A percentile compares a stretch with the other conserved stretches of the same genome.
Evolutionary conservation across 164 flowering plant species (phyloP).

Genomic region (Houttuynia cordata): DNA sequence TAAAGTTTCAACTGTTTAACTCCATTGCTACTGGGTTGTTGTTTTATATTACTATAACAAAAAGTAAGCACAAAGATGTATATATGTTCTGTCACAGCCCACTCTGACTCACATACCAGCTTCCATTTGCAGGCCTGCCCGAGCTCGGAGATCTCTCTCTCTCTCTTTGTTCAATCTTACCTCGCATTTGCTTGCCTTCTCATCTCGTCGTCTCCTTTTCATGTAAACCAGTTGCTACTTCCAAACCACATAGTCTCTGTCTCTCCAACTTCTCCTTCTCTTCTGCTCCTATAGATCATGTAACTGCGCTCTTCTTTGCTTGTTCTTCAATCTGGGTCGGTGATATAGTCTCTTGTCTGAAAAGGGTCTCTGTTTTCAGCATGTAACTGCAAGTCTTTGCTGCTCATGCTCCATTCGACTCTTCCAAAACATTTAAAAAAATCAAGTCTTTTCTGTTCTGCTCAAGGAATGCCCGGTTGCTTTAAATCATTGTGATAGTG

Average conservation of each 20-base stretch:
- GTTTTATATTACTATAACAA: no score
- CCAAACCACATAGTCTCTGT: background rate
- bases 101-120: background rate
- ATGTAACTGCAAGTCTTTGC: conserved; percentile 20
- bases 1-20: background rate
- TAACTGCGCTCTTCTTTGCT: conserved; percentile 11
- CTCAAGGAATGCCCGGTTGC: conserved; percentile 21
- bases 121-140: background rate
- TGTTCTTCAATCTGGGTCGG: conserved; percentile 1
- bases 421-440: background rate
- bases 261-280: background rate
- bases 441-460: background rate
- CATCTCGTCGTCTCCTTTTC: background rate
- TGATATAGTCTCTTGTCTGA: conserved; percentile 3
- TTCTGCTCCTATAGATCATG: conserved; percentile 13
- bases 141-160: background rate
- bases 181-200: background rate
- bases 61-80: background rate
- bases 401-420: conserved; percentile 5
- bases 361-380: conserved; percentile 10
- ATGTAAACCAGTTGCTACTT: background rate
- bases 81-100: background rate
- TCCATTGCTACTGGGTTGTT: background rate
- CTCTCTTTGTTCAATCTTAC: background rate
- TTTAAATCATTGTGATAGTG: conserved; percentile 12